Base-by-base conservation (phyloP, 192 early-diverging fungal species). In the Entomortierella beljakovae region DNA sequence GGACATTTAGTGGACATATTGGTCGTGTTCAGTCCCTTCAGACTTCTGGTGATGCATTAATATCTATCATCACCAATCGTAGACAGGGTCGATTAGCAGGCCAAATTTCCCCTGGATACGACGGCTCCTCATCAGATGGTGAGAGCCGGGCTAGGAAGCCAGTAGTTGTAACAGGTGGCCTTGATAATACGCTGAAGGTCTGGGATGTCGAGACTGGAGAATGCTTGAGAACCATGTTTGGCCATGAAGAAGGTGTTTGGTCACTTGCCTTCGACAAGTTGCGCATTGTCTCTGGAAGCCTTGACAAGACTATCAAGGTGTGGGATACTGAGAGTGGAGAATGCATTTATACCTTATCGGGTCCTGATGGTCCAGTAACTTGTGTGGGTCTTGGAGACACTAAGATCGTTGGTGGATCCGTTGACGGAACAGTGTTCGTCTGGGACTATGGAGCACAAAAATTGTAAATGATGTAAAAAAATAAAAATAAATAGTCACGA, bases 151-250 rank as follows among this genome's bases (percentile, higher is more conserved):
- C 64, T 25, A 62, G 29, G 42, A 32, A 61, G 31, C 83, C 85
- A 3, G 77, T 91, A 6, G 76, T 98, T 61, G 89, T 98, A 33
- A 94, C 94, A 18, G 94, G 94, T 4, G 91, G 90, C 6, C 83
- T 94, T 13, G 98, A 98, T 70, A 89, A 91, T 46, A 95, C 89
- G 0, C 85, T 99, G 56, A 94, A 92, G 40, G 87, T 99, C 31
- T 99, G 96, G 96, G 91, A 95, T 50, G 83, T 93, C 20, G 88
- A 91, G 50, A 90, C 92, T 0, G 96, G 95, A 16, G 80, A 90
- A 57, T 93, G 88, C 40, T 71, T 95, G n/a, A 85, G 85, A 40
- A 93, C 92, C 1, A 61, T 97, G 22, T 93, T 93, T 84, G 94
- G 93, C 6, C 93, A 95, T 53, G 81, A 86, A 13, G 92, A 94